phyloP scores from a whole-genome alignment of 306 rosid species.

The Castanea sativa region DNA sequence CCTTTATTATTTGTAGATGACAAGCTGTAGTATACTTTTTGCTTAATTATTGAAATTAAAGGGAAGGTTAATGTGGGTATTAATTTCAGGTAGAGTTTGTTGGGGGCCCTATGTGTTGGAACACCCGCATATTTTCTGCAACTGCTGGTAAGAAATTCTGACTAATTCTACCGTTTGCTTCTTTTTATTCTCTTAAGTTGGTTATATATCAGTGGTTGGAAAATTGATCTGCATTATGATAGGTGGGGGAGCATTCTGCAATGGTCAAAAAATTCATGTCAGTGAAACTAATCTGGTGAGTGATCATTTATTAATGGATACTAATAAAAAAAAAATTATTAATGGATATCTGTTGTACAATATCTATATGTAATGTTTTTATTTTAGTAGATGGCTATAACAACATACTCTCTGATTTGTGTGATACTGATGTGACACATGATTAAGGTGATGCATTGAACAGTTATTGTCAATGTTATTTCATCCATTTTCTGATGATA shows the following conservation, averaged over 20 bases:
- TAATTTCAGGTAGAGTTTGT: slow-evolving; percentile 85
- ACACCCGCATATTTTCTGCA: slow-evolving; percentile 84
- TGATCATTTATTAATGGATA: not conserved
- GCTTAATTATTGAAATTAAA: not conserved
- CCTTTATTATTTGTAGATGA: not conserved
- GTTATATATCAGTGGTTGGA: slow-evolving; percentile 1
- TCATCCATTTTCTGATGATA: not conserved
- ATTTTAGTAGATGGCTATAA: not conserved
- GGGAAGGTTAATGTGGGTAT: not conserved
- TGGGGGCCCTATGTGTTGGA: slow-evolving; percentile 99
- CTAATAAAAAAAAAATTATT: not conserved
- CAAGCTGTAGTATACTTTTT: not conserved
- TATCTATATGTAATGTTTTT: not conserved
- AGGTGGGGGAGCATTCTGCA: slow-evolving; percentile 97
- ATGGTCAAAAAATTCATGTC: slow-evolving; percentile 72
- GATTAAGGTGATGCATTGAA: not conserved
- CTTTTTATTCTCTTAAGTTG: slow-evolving; percentile 14
- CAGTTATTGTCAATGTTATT: not conserved
- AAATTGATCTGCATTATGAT: slow-evolving; percentile 25
- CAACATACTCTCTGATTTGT: not conserved
- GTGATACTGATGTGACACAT: not conserved
- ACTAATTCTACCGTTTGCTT: slow-evolving; percentile 13
- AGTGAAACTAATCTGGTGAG: slow-evolving; percentile 72
- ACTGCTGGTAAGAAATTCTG: slow-evolving; percentile 57
- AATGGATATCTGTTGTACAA: not conserved